Evolutionary conservation across 2,329 filamentous ascomycete species (phyloP).

Genomic region (Fusarium pseudoanthophilum): DNA sequence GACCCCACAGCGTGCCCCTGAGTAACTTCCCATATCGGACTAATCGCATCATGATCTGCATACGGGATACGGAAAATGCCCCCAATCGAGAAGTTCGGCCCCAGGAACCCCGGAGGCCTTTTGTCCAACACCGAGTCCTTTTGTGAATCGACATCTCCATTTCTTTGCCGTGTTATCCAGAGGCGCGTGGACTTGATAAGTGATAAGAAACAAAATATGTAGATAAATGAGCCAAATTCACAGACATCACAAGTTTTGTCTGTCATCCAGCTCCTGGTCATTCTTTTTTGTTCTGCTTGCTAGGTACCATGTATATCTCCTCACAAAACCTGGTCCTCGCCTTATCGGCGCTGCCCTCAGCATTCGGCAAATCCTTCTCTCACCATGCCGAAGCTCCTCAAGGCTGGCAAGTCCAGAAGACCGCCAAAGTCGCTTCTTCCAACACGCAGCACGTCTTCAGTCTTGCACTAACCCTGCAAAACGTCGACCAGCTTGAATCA

Average conservation of each 20-base stretch:
- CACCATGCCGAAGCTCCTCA: slow-evolving; percentile 6
- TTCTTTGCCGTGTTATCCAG: slow-evolving; percentile 28
- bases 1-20: slow-evolving; percentile 13
- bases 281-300: background rate
- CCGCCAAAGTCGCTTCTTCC: background rate
- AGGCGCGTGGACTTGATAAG: background rate
- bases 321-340: slow-evolving; percentile 9
- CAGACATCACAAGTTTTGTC: background rate
- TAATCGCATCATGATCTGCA: slow-evolving; percentile 15
- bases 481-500: slow-evolving; percentile 23
- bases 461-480: slow-evolving; percentile 28
- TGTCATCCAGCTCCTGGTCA: background rate
- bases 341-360: slow-evolving; percentile 3
- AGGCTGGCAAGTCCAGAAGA: slow-evolving; percentile 15
- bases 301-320: slow-evolving; percentile 14
- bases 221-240: slow-evolving; percentile 4
- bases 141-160: background rate
- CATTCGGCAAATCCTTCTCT: slow-evolving; percentile 18
- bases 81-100: slow-evolving; percentile 24
- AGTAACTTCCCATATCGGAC: slow-evolving; percentile 4
- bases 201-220: no score
- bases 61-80: background rate
- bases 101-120: slow-evolving; percentile 23
- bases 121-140: background rate
- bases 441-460: slow-evolving; percentile 28